A percentile compares a stretch with the other conserved stretches of the same genome.
These are phyloP conservation scores for Didymella pinodella DNA, from an alignment of 2,329 filamentous ascomycete genomes.

Conservation along the genomic window DNA sequence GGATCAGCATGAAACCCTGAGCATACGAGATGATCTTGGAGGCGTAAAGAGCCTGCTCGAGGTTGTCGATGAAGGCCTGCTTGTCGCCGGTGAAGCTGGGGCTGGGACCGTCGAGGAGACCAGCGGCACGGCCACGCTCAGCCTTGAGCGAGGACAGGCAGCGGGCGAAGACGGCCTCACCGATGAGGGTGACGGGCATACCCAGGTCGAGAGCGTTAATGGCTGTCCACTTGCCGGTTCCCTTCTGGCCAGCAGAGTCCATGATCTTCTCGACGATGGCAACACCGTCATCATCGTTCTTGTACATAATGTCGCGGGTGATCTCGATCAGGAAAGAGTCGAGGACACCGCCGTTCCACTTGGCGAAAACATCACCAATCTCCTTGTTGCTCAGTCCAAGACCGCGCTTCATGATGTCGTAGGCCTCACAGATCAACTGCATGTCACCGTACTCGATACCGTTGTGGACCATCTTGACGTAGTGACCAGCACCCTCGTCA, in stretches of 20 bases:
- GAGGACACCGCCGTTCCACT: constrained; percentile 98
- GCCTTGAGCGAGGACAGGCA: constrained; percentile 94
- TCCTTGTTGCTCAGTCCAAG: constrained; percentile 89
- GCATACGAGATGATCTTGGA: constrained; percentile 99
- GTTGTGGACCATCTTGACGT: constrained; percentile 99
- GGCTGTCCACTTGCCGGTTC: constrained; percentile 99
- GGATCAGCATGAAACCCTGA: constrained; percentile 99
- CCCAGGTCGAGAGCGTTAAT: constrained; percentile 98
- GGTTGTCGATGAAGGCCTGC: constrained; percentile 91
- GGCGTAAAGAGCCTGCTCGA: constrained; percentile 98
- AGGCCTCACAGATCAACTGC: constrained; percentile 99
- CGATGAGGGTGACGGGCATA: constrained; percentile 98
- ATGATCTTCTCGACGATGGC: constrained; percentile 98
- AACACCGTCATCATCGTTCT: constrained; percentile 90
- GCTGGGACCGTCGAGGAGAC: constrained; percentile 77
- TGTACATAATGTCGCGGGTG: constrained; percentile 98
- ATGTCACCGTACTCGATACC: constrained; percentile 99
- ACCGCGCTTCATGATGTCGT: constrained; percentile 99
- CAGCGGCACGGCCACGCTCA: constrained; percentile 84
- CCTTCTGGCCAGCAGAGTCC: constrained; percentile 97
- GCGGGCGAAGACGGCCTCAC: constrained; percentile 93
- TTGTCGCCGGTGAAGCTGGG: constrained; percentile 88
- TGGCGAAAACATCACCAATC: constrained; percentile 90
- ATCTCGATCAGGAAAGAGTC: constrained; percentile 99
- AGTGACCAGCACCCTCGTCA: constrained; percentile 99